phyloP scores from a whole-genome alignment of 768 basidiomycete species.

The Pholiota molesta region DNA sequence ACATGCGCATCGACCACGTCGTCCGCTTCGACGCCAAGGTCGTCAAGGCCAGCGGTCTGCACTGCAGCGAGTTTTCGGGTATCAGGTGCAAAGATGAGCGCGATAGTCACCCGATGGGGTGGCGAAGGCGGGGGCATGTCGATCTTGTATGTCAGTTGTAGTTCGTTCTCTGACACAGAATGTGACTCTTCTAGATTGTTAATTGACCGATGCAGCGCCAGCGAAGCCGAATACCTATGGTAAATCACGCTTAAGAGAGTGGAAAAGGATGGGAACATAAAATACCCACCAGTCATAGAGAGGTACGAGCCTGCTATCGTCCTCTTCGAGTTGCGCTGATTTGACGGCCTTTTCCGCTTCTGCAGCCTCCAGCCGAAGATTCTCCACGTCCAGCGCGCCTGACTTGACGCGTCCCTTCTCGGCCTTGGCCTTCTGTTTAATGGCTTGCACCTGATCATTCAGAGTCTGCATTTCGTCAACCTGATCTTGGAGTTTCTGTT shows the following conservation, averaged over 20 bases:
- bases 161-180: slow-evolving; percentile 73
- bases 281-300: slow-evolving; percentile 69
- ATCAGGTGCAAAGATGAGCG: slow-evolving; percentile 70
- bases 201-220: slow-evolving; percentile 65
- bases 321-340: slow-evolving; percentile 56
- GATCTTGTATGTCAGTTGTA: slow-evolving; percentile 68
- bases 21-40: slow-evolving; percentile 53
- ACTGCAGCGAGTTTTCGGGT: slow-evolving; percentile 67
- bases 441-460: slow-evolving; percentile 61
- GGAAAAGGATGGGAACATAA: background rate
- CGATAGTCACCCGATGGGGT: slow-evolving; percentile 48
- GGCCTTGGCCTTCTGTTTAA: slow-evolving; percentile 51
- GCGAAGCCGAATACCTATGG: slow-evolving; percentile 70
- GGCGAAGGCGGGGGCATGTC: slow-evolving; percentile 29
- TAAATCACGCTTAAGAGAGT: background rate
- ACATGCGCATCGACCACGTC: slow-evolving; percentile 67
- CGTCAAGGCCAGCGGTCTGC: slow-evolving; percentile 52
- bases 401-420: slow-evolving; percentile 67
- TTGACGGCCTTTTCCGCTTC: slow-evolving; percentile 74
- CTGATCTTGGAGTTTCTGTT: slow-evolving; percentile 73
- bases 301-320: slow-evolving; percentile 64
- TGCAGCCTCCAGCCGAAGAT: slow-evolving; percentile 57
- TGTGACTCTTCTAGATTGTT: slow-evolving; percentile 61
- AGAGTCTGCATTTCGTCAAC: slow-evolving; percentile 80
- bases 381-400: slow-evolving; percentile 58